Percentiles rank a stretch among this genome's conserved stretches.
Evolutionary conservation across 345 rosid genomes (phyloP).

Genomic region (Brassica rapa): DNA sequence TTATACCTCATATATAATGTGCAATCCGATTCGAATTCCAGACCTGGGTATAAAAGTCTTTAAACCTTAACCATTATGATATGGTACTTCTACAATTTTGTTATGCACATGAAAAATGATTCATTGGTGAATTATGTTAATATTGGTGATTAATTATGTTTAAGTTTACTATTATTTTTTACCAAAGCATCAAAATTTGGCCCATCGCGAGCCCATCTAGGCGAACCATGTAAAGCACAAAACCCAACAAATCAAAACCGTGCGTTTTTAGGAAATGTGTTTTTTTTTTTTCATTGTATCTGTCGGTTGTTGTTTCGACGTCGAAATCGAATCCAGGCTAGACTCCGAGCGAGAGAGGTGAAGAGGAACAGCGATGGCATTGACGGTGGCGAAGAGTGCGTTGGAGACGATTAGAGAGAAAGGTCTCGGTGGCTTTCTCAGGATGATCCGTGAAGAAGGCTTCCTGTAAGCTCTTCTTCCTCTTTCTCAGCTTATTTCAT

Average conservation of each 20-base stretch:
- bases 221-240: constrained; percentile 1
- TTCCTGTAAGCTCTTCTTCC: constrained; percentile 48
- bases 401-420: constrained; percentile 64
- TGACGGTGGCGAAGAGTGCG: constrained; percentile 66
- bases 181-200: too few species aligned
- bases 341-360: constrained; percentile 4
- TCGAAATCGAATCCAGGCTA: neutral
- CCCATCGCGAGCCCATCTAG: too few species aligned
- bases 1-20: too few species aligned
- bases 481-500: neutral
- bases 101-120: neutral
- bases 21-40: too few species aligned
- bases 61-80: too few species aligned
- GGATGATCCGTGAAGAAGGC: constrained; percentile 75
- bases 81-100: too few species aligned
- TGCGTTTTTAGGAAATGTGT: constrained; percentile 1
- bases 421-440: constrained; percentile 66
- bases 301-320: neutral
- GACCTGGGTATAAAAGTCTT: too few species aligned
- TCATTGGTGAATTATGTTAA: neutral
- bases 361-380: constrained; percentile 60
- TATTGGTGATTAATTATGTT: neutral
- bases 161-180: neutral
- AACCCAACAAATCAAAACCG: neutral
- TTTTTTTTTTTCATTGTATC: neutral